phyloP scores from a whole-genome alignment of 2,329 filamentous ascomycete species.

The Clonostachys byssicola region DNA sequence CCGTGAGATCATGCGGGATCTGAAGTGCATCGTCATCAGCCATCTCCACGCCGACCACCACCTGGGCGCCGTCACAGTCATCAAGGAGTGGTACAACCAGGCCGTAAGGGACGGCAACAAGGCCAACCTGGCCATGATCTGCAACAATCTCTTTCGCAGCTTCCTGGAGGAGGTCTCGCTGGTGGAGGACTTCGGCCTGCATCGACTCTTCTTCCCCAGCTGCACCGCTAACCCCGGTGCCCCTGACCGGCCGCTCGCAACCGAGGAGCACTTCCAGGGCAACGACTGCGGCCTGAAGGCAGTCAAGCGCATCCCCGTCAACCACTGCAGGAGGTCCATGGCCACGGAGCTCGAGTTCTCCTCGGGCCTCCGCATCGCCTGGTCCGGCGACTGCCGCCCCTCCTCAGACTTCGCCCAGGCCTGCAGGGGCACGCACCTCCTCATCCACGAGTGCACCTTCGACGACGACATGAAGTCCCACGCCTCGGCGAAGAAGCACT shows the following conservation, averaged over 20 bases:
- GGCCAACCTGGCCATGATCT: constrained; percentile 60
- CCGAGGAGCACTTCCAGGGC: constrained; percentile 25
- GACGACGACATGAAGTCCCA: constrained; percentile 78
- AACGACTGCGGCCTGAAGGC: constrained; percentile 56
- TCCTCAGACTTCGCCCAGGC: constrained; percentile 64
- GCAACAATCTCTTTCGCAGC: constrained; percentile 64
- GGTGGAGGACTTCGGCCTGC: constrained; percentile 73
- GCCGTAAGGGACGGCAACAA: constrained; percentile 26
- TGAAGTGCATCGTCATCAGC: constrained; percentile 86
- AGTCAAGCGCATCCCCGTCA: constrained; percentile 64
- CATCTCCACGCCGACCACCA: constrained; percentile 97
- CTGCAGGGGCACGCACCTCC: constrained; percentile 71
- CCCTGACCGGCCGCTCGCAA: constrained; percentile 22
- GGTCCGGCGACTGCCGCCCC: constrained; percentile 91
- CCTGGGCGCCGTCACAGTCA: constrained; percentile 75
- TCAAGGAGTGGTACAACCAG: constrained; percentile 73
- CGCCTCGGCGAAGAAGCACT: constrained; percentile 84
- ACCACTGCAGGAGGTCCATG: constrained; percentile 76
- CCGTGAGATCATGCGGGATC: constrained; percentile 66
- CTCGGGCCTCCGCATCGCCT: constrained; percentile 79
- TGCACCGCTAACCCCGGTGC: constrained; percentile 11
- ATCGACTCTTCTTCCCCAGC: constrained; percentile 33
- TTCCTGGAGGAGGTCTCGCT: constrained; percentile 78
- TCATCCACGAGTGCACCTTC: constrained; percentile 96
- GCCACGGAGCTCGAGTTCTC: constrained; percentile 76